Conservation (phyloP, 2,329 filamentous ascomycete species). For the Epichloe sp. region DNA sequence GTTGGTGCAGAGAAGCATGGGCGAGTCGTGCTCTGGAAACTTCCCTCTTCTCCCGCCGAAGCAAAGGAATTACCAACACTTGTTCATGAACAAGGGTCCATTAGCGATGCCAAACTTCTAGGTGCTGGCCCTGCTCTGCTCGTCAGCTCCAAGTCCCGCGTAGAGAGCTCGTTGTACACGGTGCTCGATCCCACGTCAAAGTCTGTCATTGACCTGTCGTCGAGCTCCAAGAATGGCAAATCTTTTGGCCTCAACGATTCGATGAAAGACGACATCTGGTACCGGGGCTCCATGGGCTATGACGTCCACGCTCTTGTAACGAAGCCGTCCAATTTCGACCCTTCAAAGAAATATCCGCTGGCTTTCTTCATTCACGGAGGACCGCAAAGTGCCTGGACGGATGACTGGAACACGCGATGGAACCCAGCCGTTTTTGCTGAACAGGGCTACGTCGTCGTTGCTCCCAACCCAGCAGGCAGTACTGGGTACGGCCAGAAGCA, state of each 20-base stretch:
- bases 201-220: slow-evolving; percentile 38
- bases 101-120: slow-evolving; percentile 40
- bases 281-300: slow-evolving; percentile 48
- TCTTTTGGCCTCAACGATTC: slow-evolving; percentile 50
- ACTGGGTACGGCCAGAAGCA: slow-evolving; percentile 72
- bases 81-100: slow-evolving; percentile 39
- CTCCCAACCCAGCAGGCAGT: slow-evolving; percentile 72
- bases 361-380: slow-evolving; percentile 74
- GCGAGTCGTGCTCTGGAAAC: slow-evolving; percentile 45
- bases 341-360: slow-evolving; percentile 62
- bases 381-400: slow-evolving; percentile 62
- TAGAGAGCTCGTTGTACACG: slow-evolving; percentile 60
- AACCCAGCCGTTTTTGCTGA: slow-evolving; percentile 79
- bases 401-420: slow-evolving; percentile 73
- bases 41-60: slow-evolving; percentile 40
- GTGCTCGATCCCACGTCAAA: slow-evolving; percentile 37
- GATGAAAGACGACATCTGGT: slow-evolving; percentile 59
- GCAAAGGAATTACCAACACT: slow-evolving; percentile 34
- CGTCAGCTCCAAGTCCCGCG: slow-evolving; percentile 51
- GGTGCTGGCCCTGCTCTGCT: slow-evolving; percentile 39
- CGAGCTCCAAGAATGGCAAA: slow-evolving; percentile 50
- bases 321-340: slow-evolving; percentile 54
- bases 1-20: slow-evolving; percentile 63
- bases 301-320: slow-evolving; percentile 57
- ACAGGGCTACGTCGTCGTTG: slow-evolving; percentile 72